Percentiles rank a stretch among this genome's conserved stretches.
These are phyloP conservation scores for Mikania micrantha DNA, from an alignment of 129 eudicot species.

Conservation along the genomic window DNA sequence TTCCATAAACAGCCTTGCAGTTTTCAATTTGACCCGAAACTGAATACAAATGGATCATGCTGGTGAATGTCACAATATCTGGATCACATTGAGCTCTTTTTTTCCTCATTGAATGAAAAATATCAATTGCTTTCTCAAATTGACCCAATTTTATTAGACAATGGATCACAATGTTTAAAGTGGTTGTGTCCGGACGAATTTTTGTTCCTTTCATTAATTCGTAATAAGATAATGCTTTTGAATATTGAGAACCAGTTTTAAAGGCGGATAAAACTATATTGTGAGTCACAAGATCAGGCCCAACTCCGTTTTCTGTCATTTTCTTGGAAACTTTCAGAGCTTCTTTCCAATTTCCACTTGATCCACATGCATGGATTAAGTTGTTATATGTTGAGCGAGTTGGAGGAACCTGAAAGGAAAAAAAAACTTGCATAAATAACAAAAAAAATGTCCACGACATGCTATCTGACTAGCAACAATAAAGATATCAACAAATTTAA, in stretches of 20 bases:
- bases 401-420: conserved; percentile 84
- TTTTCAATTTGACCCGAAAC: conserved; percentile 70
- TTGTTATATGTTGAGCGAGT: conserved; percentile 92
- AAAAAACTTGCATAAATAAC: background rate
- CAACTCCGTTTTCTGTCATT: conserved; percentile 97
- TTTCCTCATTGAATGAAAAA: conserved; percentile 84
- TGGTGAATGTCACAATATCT: conserved; percentile 86
- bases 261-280: conserved; percentile 83
- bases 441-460: background rate
- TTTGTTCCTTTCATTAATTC: conserved; percentile 88
- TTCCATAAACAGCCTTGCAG: conserved; percentile 64
- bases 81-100: conserved; percentile 69
- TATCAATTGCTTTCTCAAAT: conserved; percentile 54
- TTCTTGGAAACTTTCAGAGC: conserved; percentile 75
- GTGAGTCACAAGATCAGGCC: conserved; percentile 98
- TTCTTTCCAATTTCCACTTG: conserved; percentile 96
- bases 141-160: conserved; percentile 70
- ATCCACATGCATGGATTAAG: conserved; percentile 94
- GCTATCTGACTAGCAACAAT: background rate
- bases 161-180: conserved; percentile 75
- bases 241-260: conserved; percentile 73
- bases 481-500: background rate
- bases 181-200: conserved; percentile 79
- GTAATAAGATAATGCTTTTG: conserved; percentile 82
- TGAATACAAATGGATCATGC: conserved; percentile 84